phyloP scores from a whole-genome alignment of 371 early-diverging fungal species.

The Dinochytrium kinnereticum region DNA sequence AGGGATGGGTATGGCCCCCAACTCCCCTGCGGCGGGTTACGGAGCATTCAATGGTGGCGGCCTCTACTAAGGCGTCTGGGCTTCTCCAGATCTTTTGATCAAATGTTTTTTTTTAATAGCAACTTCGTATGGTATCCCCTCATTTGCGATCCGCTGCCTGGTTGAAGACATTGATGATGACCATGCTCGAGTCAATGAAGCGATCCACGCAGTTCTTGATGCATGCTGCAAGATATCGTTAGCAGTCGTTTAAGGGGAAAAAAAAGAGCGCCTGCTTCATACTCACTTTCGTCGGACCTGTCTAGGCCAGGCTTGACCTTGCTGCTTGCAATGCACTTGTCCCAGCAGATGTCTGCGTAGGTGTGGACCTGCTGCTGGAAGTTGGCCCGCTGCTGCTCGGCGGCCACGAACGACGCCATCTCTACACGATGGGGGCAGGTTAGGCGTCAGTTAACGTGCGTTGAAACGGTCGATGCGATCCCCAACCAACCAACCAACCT shows the following conservation, averaged over 20 bases:
- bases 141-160: slow-evolving; percentile 32
- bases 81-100: no score
- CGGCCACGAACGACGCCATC: slow-evolving; percentile 16
- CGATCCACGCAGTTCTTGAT: slow-evolving; percentile 29
- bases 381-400: slow-evolving; percentile 27
- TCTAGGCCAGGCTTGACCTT: slow-evolving; percentile 31
- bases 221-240: neutral
- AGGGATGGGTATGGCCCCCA: slow-evolving; percentile 4
- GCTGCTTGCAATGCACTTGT: slow-evolving; percentile 34
- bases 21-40: neutral
- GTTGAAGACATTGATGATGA: slow-evolving; percentile 35
- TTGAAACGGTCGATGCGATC: neutral
- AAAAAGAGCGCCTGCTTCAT: no score
- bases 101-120: no score
- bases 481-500: neutral
- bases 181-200: slow-evolving; percentile 31
- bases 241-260: no score
- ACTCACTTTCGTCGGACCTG: slow-evolving; percentile 30
- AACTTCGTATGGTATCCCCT: no score
- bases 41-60: neutral
- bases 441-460: no score
- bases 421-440: no score
- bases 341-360: slow-evolving; percentile 40
- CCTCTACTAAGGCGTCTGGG: neutral
- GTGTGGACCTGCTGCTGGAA: slow-evolving; percentile 32